These are phyloP conservation scores for Diaporthe batatas DNA, from an alignment of 2,329 filamentous ascomycete species.

Conservation along the genomic window DNA sequence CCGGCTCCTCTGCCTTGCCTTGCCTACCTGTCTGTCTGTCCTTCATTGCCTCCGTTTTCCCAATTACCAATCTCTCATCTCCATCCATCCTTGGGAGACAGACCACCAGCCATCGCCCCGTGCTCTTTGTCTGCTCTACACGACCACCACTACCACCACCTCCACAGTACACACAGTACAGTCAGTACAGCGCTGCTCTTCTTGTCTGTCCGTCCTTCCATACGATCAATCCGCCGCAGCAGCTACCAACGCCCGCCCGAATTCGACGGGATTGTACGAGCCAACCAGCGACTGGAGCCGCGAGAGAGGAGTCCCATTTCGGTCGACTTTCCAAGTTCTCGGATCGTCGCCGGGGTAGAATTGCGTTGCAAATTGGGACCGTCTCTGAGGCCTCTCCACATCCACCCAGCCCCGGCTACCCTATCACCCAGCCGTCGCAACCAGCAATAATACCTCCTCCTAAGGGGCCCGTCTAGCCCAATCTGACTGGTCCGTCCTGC, in stretches of 20 bases:
- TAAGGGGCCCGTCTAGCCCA: constrained; percentile 38
- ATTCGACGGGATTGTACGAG: constrained; percentile 9
- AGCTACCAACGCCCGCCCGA: neutral
- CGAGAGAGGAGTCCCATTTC: constrained; percentile 35
- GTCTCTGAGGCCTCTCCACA: constrained; percentile 35
- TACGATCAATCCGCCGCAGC: neutral
- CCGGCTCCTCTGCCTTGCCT: neutral
- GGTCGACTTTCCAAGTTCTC: constrained; percentile 37
- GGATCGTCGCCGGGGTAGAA: constrained; percentile 39
- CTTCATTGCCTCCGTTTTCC: constrained; percentile 29
- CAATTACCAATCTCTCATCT: constrained; percentile 31
- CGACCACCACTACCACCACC: no score
- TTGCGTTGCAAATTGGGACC: constrained; percentile 35
- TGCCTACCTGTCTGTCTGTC: neutral
- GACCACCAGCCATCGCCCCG: neutral
- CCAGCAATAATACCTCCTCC: constrained; percentile 40
- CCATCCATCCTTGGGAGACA: constrained; percentile 20
- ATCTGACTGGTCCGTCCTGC: constrained; percentile 39
- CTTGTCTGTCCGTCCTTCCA: neutral
- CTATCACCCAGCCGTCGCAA: constrained; percentile 35
- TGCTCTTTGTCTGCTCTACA: neutral
- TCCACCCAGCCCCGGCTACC: constrained; percentile 30
- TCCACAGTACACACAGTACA: no score
- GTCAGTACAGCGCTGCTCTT: neutral
- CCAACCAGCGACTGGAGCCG: constrained; percentile 31